These are phyloP conservation scores for Pyrenophora seminiperda DNA, from an alignment of 2,329 filamentous ascomycete genomes.

Conservation along the genomic window DNA sequence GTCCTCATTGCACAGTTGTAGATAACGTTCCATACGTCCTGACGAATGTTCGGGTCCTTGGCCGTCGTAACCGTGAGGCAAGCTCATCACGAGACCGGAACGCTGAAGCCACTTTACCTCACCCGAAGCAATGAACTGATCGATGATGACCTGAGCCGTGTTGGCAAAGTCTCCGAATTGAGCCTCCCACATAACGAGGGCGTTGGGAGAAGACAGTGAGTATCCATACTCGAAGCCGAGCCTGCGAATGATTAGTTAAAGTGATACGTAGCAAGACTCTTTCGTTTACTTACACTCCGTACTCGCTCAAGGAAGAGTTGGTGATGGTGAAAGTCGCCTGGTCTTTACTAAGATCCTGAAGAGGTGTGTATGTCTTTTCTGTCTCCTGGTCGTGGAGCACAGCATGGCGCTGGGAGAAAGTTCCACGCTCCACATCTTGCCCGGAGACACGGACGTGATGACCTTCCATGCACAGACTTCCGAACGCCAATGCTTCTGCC, in stretches of 20 bases:
- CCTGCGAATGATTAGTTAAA: constrained; percentile 50
- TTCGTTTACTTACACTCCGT: constrained; percentile 60
- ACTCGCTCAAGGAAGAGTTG: constrained; percentile 86
- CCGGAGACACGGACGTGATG: constrained; percentile 97
- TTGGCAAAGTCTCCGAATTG: constrained; percentile 99
- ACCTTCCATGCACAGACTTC: constrained; percentile 86
- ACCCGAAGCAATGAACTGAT: constrained; percentile 97
- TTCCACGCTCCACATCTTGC: constrained; percentile 98
- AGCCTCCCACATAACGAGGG: constrained; percentile 98
- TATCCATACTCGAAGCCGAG: constrained; percentile 99
- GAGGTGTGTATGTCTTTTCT: constrained; percentile 88
- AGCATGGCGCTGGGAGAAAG: constrained; percentile 96
- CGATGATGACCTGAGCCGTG: constrained; percentile 98
- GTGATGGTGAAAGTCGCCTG: constrained; percentile 96
- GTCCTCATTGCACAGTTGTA: constrained; percentile 97
- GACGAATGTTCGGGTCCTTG: constrained; percentile 99
- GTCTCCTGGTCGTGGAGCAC: constrained; percentile 97
- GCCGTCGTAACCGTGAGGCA: constrained; percentile 97
- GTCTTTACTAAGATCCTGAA: constrained; percentile 86
- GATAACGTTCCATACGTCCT: constrained; percentile 93
- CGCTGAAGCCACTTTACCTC: constrained; percentile 99
- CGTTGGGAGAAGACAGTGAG: constrained; percentile 94
- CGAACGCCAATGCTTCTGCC: constrained; percentile 93
- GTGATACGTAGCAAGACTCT: not conserved
- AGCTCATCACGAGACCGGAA: constrained; percentile 92